Base-by-base conservation (phyloP, 768 basidiomycete species). In the Suillus luteus region DNA sequence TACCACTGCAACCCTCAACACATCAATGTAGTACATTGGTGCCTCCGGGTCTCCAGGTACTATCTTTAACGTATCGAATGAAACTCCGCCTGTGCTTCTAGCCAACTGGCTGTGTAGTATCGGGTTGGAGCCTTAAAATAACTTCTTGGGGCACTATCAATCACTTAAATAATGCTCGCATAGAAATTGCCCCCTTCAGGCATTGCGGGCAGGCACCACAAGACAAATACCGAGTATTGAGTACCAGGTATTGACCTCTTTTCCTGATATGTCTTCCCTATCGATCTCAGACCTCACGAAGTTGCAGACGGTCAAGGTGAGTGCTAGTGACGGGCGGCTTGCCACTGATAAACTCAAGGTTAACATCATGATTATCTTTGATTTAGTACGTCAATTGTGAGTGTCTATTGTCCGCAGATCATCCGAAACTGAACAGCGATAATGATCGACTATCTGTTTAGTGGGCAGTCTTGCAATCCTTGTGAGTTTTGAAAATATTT, bases 391-490 rank as follows among this genome's bases (percentile, higher is more conserved):
- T 35, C 6, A 35, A 35, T 35, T 35, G 33, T 35, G 33, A 35
- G 33, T 35, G 33, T 31, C 31, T 7, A 5, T 55, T 37, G 1
- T 35, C 7, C 33, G 33, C 33, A 8, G 33, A 35, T 35, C 33
- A 8, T 35, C 33, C 8, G 33, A 35, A 35, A 35, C 33, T 35
- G 6, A 35, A 35, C 33, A 7, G 33, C 33, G 33, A 8, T 35
- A 35, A 35, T 35, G 6, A 35, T 35, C 33, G 33, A 35, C 33
- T 35, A 35, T 35, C 27, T 11, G 15, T 22, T n/a, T 40, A 70
- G 70, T 66, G 24, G 71, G 62, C 49, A 64, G 62, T 12, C 43
- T 70, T 43, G 62, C 68, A 1, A 62, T 72, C 44, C 35, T 70
- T 55, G 70, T 71, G 43, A 65, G 49, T 22, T 27, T 27, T 15